Percentiles rank a stretch among this genome's conserved stretches.
Conservation (phyloP, 2,329 filamentous ascomycete species). For the Fulvia fulva region DNA sequence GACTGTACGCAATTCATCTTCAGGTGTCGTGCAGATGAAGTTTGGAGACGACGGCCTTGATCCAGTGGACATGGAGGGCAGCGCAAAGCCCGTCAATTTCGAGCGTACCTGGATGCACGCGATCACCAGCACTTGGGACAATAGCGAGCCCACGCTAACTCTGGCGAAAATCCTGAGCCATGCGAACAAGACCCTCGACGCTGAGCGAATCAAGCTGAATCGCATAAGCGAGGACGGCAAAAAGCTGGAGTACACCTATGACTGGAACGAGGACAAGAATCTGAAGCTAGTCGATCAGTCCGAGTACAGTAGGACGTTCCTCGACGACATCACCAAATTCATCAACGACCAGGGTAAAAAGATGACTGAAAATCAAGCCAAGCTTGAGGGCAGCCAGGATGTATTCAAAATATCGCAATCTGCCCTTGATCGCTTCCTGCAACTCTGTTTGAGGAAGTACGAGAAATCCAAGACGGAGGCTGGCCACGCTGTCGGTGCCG, state of each 20-base stretch:
- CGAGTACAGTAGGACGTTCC: constrained; percentile 78
- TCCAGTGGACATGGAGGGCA: constrained; percentile 95
- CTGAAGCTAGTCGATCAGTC: constrained; percentile 36
- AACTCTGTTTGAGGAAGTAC: constrained; percentile 82
- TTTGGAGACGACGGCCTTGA: constrained; percentile 95
- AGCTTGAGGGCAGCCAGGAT: constrained; percentile 45
- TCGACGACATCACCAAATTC: constrained; percentile 72
- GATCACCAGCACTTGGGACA: constrained; percentile 72
- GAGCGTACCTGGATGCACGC: constrained; percentile 83
- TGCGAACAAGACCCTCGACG: constrained; percentile 64
- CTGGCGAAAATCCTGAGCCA: constrained; percentile 69
- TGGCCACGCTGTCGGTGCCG: constrained; percentile 90
- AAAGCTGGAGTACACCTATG: constrained; percentile 64
- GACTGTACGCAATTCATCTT: constrained; percentile 86
- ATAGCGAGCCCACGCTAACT: constrained; percentile 67
- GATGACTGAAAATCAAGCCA: constrained; percentile 26
- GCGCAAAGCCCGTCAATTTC: constrained; percentile 87
- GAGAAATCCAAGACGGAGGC: constrained; percentile 87
- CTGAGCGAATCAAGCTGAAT: constrained; percentile 61
- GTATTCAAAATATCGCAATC: constrained; percentile 72
- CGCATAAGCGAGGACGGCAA: constrained; percentile 28
- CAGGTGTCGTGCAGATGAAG: constrained; percentile 90
- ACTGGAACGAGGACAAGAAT: constrained; percentile 59
- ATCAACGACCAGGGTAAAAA: constrained; percentile 43
- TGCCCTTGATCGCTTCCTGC: constrained; percentile 73